Evolutionary conservation across 768 basidiomycete species (phyloP), one percentile per base, ranked within the genome.

Genomic region (Antrodiella citrinella): DNA sequence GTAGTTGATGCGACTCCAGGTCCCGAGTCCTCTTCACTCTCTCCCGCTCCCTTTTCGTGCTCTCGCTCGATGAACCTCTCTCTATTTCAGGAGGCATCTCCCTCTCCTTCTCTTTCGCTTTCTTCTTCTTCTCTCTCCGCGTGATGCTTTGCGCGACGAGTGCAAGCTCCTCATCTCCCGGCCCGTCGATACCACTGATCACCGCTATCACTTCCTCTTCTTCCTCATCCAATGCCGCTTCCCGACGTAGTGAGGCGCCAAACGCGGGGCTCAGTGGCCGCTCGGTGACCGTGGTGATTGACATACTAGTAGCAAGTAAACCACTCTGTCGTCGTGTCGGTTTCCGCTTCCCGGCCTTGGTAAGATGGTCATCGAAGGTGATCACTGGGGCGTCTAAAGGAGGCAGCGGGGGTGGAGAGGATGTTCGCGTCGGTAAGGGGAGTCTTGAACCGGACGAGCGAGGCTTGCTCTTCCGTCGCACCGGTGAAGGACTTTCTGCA

Each of bases 181-280:
- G 61, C 4, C 67, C 59, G 11, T 61, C 58, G 9, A 38, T 53
- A 13, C 66, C 68, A 10, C 62, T 66, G 41, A 61, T 55, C 4
- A 64, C 62, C 12, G 63, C 72, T 9, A 57, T 40, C 12, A 64
- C 72, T 38, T 65, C 70, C 54, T 82, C 82, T 49, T 78, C 81
- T 30, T 82, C 78, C 22, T 73, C 71, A 51, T 78, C 78, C 9
- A 78, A 59, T 0, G 73, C 80, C 11, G 80, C 79, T 50, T 74
- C 73, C 55, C 75, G 66, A 42, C 79, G 73, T 19, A 71, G 57
- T 24, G 82, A 81, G 2, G 80, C 83, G 4, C 81, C 84, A 55
- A 82, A 80, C 1, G 82, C 81, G 2, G 84, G 85, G 55, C 84
- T 86, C 1, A 78, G 71, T 21, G 81, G 76, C 50, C 83, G 74